Base-by-base conservation (phyloP, 345 rosid genomes). In the Clausena lansium region DNA sequence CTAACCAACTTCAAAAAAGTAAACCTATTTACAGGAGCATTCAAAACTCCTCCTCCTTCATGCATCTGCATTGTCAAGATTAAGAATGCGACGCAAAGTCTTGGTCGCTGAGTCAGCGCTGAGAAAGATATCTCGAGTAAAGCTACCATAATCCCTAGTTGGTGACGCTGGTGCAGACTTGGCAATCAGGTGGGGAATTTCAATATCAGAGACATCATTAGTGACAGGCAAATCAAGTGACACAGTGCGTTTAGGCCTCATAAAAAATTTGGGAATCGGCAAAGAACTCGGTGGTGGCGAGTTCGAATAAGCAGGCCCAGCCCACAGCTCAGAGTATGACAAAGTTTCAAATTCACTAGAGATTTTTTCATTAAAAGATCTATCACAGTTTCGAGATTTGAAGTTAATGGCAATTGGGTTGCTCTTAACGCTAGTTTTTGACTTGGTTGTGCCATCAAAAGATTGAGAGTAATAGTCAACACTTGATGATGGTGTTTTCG, bases 241-340 rank as follows among this genome's bases (percentile, higher is more conserved):
- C 0, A 85, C 81, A 0, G 95, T 84, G 73, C 93, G 87, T 82
- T 91, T 92, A 1, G 88, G 87, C 68, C 72, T 73, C 72, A 92
- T 83, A 11, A 96, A 92, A 79, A 96, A 96, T 85, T 88, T 96
- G 19, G 98, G 99, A 39, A 96, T 91, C 0, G 98, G 99, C 79
- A 94, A 73, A 63, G 99, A 96, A 78, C 98, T 91, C 22, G 99
- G 93, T 0, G 98, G 95, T 4, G 99, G 99, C 0, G 98, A 96
- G 88, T 91, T 94, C 14, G 99, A 96, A 81, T 96, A 94, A 15
- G 99, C 92, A 39, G 99, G 99, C 20, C 99, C 99, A 4, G 98
- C 99, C 99, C 99, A 96, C 20, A 87, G 85, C 84, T 96, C 98
- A 69, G 95, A 88, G 78, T 76, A 91, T 5, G 84, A 83, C 54